These are phyloP conservation scores for Globisporangium splendens DNA, from an alignment of 352 stramenopile genomes.

Conservation along the genomic window DNA sequence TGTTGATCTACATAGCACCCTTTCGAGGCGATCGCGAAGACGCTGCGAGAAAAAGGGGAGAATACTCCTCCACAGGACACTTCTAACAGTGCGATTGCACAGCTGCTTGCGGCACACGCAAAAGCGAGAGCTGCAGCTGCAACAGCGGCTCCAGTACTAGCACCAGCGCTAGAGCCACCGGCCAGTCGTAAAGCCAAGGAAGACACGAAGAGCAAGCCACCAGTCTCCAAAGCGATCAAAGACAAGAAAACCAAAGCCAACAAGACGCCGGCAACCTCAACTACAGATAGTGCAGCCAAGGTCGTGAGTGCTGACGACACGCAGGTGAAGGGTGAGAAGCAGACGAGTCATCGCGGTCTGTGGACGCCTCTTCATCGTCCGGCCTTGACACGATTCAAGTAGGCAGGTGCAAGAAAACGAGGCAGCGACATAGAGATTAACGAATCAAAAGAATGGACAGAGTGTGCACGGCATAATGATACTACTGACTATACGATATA, in stretches of 20 bases:
- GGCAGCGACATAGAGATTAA: neutral
- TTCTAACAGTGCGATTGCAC: slow-evolving; percentile 31
- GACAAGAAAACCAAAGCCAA: neutral
- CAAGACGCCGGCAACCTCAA: neutral
- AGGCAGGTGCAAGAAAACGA: neutral
- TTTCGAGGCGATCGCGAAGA: slow-evolving; percentile 12
- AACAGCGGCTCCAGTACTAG: neutral
- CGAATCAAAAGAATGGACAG: too few relatives aligned
- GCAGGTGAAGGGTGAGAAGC: neutral
- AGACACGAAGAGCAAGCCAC: neutral
- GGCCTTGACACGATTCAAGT: neutral
- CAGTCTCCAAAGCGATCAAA: neutral
- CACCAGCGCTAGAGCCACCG: neutral
- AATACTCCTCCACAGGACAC: neutral
- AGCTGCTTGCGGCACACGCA: slow-evolving; percentile 15
- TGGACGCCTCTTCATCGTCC: slow-evolving; percentile 27
- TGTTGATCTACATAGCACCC: slow-evolving; percentile 6
- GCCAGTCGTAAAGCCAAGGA: neutral
- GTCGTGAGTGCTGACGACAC: neutral
- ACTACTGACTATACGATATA: too few relatives aligned
- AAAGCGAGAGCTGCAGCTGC: slow-evolving; percentile 1
- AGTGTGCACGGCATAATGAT: too few relatives aligned
- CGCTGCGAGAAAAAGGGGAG: slow-evolving; percentile 7
- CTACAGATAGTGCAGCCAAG: neutral
- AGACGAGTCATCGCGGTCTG: slow-evolving; percentile 3